Conservation (phyloP, 306 rosid species). For the Vigna reflexopilosa region DNA sequence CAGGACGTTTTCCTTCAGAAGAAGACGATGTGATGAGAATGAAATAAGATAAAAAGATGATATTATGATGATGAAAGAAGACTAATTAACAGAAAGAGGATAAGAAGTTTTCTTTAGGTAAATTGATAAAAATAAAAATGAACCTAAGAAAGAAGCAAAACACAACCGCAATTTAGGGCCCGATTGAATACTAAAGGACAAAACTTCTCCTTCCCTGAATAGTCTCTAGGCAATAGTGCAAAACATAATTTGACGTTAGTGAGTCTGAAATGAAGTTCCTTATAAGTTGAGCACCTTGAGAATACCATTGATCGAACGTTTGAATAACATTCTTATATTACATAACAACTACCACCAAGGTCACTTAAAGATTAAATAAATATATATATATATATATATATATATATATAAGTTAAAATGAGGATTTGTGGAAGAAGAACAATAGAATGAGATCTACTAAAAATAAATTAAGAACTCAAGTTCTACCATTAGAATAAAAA, state of each 20-base stretch:
- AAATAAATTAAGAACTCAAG: too few species aligned
- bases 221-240: background rate
- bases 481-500: background rate
- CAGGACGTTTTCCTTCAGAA: constrained; percentile 14
- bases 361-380: background rate
- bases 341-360: background rate
- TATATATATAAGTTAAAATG: background rate
- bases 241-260: background rate
- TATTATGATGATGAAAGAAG: background rate
- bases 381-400: too few species aligned
- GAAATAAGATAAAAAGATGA: background rate
- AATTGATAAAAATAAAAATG: constrained; percentile 6
- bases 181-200: background rate
- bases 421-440: background rate
- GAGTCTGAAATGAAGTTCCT: background rate
- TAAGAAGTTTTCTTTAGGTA: background rate
- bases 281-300: background rate
- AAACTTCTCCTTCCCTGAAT: background rate
- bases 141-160: constrained; percentile 6
- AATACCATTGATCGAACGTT: background rate
- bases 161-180: background rate
- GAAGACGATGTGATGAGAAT: background rate
- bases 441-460: too few species aligned
- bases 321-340: background rate
- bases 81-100: background rate